Conservation (phyloP, 2,329 filamentous ascomycete species). For the Fonsecaea pedrosoi region DNA sequence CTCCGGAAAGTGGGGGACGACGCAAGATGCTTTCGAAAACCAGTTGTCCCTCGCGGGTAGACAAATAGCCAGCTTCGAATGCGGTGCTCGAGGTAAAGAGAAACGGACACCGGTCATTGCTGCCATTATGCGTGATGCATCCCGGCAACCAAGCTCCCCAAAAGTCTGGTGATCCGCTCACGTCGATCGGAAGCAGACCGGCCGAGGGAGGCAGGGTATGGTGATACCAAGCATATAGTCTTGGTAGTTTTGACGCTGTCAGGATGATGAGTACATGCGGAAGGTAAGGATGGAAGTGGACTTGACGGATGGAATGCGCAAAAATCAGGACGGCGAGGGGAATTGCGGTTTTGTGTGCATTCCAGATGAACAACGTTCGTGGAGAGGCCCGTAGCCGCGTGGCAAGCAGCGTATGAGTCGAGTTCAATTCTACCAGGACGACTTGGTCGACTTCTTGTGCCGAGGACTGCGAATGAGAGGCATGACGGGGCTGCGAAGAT, state of each 20-base stretch:
- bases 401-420: slow-evolving; percentile 29
- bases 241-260: slow-evolving; percentile 26
- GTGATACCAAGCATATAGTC: slow-evolving; percentile 33
- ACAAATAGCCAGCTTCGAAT: slow-evolving; percentile 27
- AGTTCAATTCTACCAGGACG: slow-evolving; percentile 29
- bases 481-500: slow-evolving; percentile 4
- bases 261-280: slow-evolving; percentile 33
- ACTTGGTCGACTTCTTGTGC: slow-evolving; percentile 11
- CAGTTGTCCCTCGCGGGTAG: slow-evolving; percentile 9
- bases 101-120: slow-evolving; percentile 21
- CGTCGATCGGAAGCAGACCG: slow-evolving; percentile 23
- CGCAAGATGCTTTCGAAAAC: slow-evolving; percentile 29
- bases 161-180: slow-evolving; percentile 21
- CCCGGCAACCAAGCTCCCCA: slow-evolving; percentile 28
- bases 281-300: slow-evolving; percentile 32
- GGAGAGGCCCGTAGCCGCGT: slow-evolving; percentile 26
- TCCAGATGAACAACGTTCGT: slow-evolving; percentile 36
- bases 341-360: slow-evolving; percentile 8
- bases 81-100: slow-evolving; percentile 22
- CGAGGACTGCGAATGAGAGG: slow-evolving; percentile 2
- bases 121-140: slow-evolving; percentile 4
- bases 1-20: neutral
- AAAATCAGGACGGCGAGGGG: slow-evolving; percentile 30
- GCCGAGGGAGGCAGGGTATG: slow-evolving; percentile 20
- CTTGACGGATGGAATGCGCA: slow-evolving; percentile 27